A percentile compares a stretch with the other conserved stretches of the same genome.
Evolutionary conservation across 257 asterid species (phyloP).

Genomic region (Anisodus tanguticus): DNA sequence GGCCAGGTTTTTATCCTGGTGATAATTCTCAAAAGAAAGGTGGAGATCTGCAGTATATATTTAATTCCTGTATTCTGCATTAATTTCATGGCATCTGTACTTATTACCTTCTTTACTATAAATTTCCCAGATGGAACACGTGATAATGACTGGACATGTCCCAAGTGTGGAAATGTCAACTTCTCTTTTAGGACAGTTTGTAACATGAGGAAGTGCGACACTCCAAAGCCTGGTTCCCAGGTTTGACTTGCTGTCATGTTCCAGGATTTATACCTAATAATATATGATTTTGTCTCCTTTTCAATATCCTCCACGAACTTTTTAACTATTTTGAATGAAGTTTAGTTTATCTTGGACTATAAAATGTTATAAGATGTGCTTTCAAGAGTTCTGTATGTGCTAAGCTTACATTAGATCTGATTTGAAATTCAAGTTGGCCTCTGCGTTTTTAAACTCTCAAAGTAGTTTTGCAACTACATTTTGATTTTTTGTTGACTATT

Average conservation of each 20-base stretch:
- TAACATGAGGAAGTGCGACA: conserved; percentile 95
- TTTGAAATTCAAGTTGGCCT: background rate
- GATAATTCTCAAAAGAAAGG: conserved; percentile 65
- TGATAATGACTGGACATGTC: conserved; percentile 90
- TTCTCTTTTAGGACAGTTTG: conserved; percentile 84
- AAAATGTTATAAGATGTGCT: background rate
- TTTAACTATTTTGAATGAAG: background rate
- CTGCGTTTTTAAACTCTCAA: background rate
- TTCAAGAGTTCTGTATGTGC: background rate
- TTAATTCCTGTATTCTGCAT: conserved; percentile 27
- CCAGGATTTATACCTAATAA: conserved; percentile 19
- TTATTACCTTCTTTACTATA: conserved; percentile 27
- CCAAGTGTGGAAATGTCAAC: conserved; percentile 86
- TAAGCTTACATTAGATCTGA: background rate
- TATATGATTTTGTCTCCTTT: conserved; percentile 4
- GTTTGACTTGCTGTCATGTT: conserved; percentile 43
- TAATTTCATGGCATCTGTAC: conserved; percentile 7
- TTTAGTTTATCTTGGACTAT: background rate
- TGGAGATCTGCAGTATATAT: conserved; percentile 41
- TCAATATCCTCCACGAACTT: background rate
- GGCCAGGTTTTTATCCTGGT: conserved; percentile 72
- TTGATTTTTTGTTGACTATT: conserved; percentile 5
- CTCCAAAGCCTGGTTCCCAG: conserved; percentile 92
- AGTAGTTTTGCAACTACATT: background rate
- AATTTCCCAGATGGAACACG: conserved; percentile 70